phyloP scores from a whole-genome alignment of 208 protist genomes.

The Acanthamoeba healyi region DNA sequence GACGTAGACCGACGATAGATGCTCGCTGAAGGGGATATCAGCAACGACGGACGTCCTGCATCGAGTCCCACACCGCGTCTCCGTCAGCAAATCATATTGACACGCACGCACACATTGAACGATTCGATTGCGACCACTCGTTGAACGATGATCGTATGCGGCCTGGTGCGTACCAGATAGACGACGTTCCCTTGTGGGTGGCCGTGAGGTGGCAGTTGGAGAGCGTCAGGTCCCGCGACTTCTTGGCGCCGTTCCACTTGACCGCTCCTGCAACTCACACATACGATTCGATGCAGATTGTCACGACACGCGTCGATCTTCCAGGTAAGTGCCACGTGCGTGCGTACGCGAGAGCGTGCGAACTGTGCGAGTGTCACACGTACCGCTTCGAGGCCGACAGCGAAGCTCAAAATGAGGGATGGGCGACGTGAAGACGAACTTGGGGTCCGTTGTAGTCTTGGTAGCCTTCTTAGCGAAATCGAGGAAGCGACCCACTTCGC shows the following conservation, averaged over 20 bases:
- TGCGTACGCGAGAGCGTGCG: neutral
- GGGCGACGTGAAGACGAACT: neutral
- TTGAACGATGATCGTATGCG: too few species aligned
- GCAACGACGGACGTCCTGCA: neutral
- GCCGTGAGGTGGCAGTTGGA: neutral
- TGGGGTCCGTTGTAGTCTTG: neutral
- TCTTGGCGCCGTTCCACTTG: conserved; percentile 7
- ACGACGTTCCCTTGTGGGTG: neutral
- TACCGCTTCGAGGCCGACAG: neutral
- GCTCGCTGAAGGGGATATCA: neutral
- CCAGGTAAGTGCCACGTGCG: neutral
- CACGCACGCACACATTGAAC: too few species aligned
- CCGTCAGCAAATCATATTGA: too few species aligned
- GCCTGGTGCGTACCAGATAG: neutral
- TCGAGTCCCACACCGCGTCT: too few species aligned
- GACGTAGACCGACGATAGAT: neutral
- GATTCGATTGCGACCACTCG: too few species aligned
- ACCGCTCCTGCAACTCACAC: neutral
- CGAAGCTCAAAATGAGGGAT: neutral
- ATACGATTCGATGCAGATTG: neutral
- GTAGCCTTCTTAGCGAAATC: neutral
- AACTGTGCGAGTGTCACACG: neutral
- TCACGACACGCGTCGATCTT: neutral
- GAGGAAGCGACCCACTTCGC: too few species aligned
- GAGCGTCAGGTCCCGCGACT: neutral